Evolutionary conservation across 2,329 filamentous ascomycete species (phyloP), one percentile per base, ranked within the genome.

Genomic region (Nothopassalora personata): DNA sequence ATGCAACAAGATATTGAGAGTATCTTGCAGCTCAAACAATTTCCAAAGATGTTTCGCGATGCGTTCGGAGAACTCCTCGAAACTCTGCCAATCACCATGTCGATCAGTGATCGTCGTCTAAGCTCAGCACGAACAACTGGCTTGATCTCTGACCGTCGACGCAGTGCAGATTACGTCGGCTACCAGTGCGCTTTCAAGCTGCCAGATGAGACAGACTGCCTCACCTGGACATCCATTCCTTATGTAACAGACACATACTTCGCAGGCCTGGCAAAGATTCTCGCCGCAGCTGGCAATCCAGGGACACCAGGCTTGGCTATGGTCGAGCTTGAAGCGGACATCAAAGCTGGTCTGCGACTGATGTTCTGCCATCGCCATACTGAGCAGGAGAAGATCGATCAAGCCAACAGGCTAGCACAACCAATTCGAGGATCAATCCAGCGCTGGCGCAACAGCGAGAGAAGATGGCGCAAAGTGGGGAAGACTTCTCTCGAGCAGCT

Each of bases 221-320:
- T 55, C 46, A 59, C 59, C 4, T 64, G 59, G 61, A 64, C 61
- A 1, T 59, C 57, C 28, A 64, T 61, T 9, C 61, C 61, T 1
- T 64, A 61, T 11, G 51, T 60, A 4, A 59, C 49, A 18, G 61
- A 64, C 8, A 61, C 61, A 8, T 64, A 58, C 53, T 54, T 64
- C 10, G 31, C 51, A 10, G 59, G 59, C 1, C 45, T 61, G 6
- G 55, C 56, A 9, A 33, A 43, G 36, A 56, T 64, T 9, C 45
- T 64, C 15, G 46, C 39, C 27, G 54, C 55, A 11, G 57, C 59
- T 1, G 58, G 58, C 4, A 54, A 61, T 18, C 49, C 34, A 1
- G 56, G 46, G 9, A 36, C 27, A n/a, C 23, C 9, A 9, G 28
- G 30, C 27, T n/a, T 18, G 10, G 5, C 30, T 15, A 53, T 52